Evolutionary conservation across 106 monocot genomes (phyloP), one percentile per base, ranked within the genome.

Genomic region (Acorus gramineus): DNA sequence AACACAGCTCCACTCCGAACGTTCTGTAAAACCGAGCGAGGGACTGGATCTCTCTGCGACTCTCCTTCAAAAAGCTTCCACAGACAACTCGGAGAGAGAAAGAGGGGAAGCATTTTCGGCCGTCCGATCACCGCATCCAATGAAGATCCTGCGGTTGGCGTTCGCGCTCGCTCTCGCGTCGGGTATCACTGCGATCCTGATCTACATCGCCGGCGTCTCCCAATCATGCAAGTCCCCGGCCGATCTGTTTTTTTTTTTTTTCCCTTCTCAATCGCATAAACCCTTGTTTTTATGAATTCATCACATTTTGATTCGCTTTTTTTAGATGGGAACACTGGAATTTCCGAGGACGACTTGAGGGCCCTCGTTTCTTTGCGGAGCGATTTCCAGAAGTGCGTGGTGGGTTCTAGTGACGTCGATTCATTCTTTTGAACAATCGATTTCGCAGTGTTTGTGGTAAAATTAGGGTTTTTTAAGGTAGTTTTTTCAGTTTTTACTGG

Each of bases 351-450:
- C 14, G 86, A 90, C 46, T 7, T 78, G 14, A 57, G 58, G 44
- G 83, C 90, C 0, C 51, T 90, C 62, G 42, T 53, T 11, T 61
- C 66, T 8, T 71, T 90, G 46, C 82, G 76, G 63, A 78, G 54
- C 13, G 65, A 67, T 6, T 83, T 90, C 75, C 76, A 55, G 63
- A 78, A 90, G 75, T 90, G 90, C 52, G 90, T 90, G 81, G 91
- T 91, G 71, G 79, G 91, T 66, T 46, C 7, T 63, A 11, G 47
- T 50, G 7, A 2, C 28, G 8, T 49, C 13, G 4, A 2, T 49
- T 46, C 11, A 11, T 7, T 63, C 7, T 51, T 50, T n/a, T 64
- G 28, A 46, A 6, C 50, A 2, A 50, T 12, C 7, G 5, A 52
- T 14, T 7, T 28, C 8, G 52, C 5, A 14, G 5, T 64, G 8